These are phyloP conservation scores for Boletus rubropictus DNA, from an alignment of 768 basidiomycete genomes.

Conservation along the genomic window DNA sequence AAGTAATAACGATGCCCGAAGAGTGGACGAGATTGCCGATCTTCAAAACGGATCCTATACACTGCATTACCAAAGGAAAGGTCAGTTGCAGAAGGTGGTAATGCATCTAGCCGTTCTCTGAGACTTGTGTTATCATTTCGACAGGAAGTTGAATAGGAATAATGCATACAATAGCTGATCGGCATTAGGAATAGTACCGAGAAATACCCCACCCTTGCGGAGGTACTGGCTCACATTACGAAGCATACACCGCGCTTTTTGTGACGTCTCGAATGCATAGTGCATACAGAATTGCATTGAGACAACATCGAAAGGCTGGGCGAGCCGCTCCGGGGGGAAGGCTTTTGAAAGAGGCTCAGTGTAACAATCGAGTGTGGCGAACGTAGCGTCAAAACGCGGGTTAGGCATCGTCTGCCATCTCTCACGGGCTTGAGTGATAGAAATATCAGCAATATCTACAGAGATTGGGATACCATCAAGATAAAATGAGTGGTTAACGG, in stretches of 20 bases:
- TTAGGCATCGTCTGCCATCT: conserved; percentile 54
- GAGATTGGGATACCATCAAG: neutral
- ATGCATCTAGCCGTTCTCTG: conserved; percentile 65
- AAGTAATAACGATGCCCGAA: conserved; percentile 95
- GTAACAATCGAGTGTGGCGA: conserved; percentile 88
- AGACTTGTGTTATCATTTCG: conserved; percentile 13
- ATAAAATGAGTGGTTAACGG: neutral
- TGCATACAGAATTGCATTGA: conserved; percentile 99
- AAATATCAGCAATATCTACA: conserved; percentile 83
- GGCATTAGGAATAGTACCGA: conserved; percentile 95
- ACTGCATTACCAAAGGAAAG: conserved; percentile 88
- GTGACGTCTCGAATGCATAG: conserved; percentile 91
- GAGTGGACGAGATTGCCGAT: conserved; percentile 51
- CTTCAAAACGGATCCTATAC: conserved; percentile 83
- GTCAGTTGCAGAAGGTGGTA: conserved; percentile 61
- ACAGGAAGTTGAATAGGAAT: conserved; percentile 3
- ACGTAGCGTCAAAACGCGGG: conserved; percentile 68
- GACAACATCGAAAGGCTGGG: conserved; percentile 83
- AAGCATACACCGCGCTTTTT: conserved; percentile 88
- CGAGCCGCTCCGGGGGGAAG: conserved; percentile 57
- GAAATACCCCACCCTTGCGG: conserved; percentile 80
- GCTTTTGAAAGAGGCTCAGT: conserved; percentile 60
- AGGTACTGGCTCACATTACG: conserved; percentile 81
- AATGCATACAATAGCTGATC: conserved; percentile 70
- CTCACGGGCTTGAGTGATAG: conserved; percentile 78